phyloP scores from a whole-genome alignment of 164 flowering plant genomes.

The Macadamia tetraphylla region DNA sequence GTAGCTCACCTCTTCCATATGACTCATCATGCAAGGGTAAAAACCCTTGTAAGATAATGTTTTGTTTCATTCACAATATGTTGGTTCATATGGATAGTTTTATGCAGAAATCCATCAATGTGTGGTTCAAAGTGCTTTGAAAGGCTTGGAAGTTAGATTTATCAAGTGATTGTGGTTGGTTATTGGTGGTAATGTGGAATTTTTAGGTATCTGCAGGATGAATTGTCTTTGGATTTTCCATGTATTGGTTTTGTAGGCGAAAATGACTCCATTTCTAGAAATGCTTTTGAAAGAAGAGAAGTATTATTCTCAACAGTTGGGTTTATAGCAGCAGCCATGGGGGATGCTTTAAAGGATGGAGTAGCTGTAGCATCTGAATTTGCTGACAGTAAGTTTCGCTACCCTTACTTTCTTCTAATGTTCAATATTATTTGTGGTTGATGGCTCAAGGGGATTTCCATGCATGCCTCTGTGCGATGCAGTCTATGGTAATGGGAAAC shows the following conservation, averaged over 20 bases:
- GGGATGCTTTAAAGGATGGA: conserved; percentile 19
- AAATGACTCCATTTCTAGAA: conserved; percentile 1
- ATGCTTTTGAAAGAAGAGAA: conserved; percentile 38
- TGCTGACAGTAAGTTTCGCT: conserved; percentile 59
- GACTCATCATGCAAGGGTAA: no score
- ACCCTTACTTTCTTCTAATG: background rate
- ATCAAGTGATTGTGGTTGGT: no score
- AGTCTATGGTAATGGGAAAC: background rate
- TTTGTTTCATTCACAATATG: no score
- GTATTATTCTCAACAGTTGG: conserved; percentile 41
- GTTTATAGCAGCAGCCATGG: conserved; percentile 21
- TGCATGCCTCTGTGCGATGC: background rate
- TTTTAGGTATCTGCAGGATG: no score
- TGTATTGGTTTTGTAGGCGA: background rate
- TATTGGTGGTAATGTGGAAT: no score
- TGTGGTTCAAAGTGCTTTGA: no score
- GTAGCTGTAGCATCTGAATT: conserved; percentile 56
- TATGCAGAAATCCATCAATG: no score
- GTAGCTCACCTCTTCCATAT: no score
- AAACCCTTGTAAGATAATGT: no score
- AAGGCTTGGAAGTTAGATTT: no score
- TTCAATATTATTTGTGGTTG: background rate
- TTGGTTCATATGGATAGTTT: no score
- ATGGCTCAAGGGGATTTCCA: background rate
- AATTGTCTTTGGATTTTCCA: background rate